Base-by-base conservation (phyloP, 2,329 filamentous ascomycete genomes). In the Trichoderma oligosporum region DNA sequence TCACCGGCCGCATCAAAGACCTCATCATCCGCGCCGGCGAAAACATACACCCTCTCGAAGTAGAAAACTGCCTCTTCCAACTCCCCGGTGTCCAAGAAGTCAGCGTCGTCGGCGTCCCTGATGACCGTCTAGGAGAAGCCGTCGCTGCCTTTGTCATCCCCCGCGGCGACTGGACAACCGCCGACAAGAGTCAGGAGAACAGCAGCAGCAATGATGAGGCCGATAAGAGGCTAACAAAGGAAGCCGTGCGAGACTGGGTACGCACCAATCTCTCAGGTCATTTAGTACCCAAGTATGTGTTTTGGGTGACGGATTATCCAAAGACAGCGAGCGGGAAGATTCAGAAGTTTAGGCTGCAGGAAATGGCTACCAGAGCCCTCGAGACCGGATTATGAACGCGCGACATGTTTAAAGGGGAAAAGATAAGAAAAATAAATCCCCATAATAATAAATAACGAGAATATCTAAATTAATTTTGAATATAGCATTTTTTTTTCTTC, bases 301-400 rank as follows among this genome's bases (percentile, higher is more conserved):
- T 96, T 69, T 96, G 89, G 82, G 78, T 89, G 0, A 80, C 86
- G 1, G 82, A 85, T n/a, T 95, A 89, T 69, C 93, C 93, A 18
- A 97, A 96, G 81, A 99, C 94, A 33, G 89, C 91, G 5, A 96
- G 91, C 70, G 93, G 93, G 22, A 99, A 99, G 82, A 92, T 97
- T 56, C 91, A 96, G 75, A 97, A 97, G 76, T 97, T 88, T 70
- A 93, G 87, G 75, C 71, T 97, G 66, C 82, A 83, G 67, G 87
- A 91, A 14, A 75, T 80, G 66, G 92, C 78, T 1, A 71, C 68
- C 63, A 69, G 73, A 61, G 48, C 74, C 7, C 48, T 76, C 2
- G 54, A 58, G 16, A 24, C 41, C n/a, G 47, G 38, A 36, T 14
- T 18, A 18, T 56, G 35, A 59, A n/a, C n/a, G n/a, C n/a, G n/a